Conservation (phyloP, 495 filamentous ascomycete species). For the Talaromyces adpressus region DNA sequence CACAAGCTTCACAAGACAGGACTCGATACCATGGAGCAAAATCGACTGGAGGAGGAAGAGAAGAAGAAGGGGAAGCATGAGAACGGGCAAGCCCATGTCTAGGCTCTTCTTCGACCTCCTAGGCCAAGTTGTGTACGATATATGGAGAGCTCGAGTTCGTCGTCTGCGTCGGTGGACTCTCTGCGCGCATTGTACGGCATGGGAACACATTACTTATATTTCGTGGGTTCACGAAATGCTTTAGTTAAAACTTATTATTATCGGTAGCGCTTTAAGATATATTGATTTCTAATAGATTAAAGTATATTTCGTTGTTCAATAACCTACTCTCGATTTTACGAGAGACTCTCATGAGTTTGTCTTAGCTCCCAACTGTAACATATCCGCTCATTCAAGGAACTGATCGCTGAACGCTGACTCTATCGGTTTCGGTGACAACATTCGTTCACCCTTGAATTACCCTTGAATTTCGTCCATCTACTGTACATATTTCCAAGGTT, state of each 20-base stretch:
- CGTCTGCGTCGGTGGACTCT: not conserved
- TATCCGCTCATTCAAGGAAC: not conserved
- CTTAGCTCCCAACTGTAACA: not conserved
- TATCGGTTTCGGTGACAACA: not conserved
- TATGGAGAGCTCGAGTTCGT: not conserved
- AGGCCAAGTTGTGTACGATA: not conserved
- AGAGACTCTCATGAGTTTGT: not conserved
- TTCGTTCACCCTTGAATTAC: not conserved
- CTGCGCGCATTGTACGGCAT: not conserved
- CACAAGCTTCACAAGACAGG: constrained; percentile 59
- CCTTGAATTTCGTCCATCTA: no score
- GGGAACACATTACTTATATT: constrained; percentile 1
- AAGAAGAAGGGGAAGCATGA: constrained; percentile 5
- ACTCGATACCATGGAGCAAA: constrained; percentile 36
- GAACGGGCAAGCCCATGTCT: constrained; percentile 4
- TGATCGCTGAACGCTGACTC: not conserved
- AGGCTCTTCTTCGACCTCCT: not conserved
- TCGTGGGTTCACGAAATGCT: not conserved
- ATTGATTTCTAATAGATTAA: not conserved
- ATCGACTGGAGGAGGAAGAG: constrained; percentile 16
- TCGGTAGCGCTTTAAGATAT: not conserved
- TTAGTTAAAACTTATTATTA: not conserved
- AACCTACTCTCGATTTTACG: not conserved
- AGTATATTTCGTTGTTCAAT: not conserved
- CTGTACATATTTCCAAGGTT: no score